These are phyloP conservation scores for Fonsecaea pugnacius DNA, from an alignment of 2,329 filamentous ascomycete species.

Conservation along the genomic window DNA sequence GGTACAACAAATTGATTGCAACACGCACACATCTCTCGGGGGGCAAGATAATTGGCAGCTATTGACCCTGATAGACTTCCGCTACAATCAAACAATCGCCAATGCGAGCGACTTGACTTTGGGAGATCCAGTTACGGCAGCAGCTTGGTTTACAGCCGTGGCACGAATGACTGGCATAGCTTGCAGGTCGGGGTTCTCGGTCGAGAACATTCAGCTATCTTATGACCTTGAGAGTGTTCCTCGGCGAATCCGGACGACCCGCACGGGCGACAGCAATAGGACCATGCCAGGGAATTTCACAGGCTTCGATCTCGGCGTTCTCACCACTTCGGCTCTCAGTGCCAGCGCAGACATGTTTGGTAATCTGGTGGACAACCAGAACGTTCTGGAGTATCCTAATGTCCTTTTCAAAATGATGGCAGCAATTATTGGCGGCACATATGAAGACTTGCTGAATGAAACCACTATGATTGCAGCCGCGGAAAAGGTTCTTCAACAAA, in stretches of 20 bases:
- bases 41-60: conserved; percentile 25
- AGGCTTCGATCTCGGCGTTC: conserved; percentile 15
- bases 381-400: conserved; percentile 26
- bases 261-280: background rate
- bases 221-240: conserved; percentile 5
- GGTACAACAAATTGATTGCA: conserved; percentile 24
- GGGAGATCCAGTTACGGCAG: conserved; percentile 2
- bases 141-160: conserved; percentile 11
- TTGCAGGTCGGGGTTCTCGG: conserved; percentile 5
- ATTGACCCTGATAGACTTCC: conserved; percentile 22
- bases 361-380: conserved; percentile 5
- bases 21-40: background rate
- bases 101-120: background rate
- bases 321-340: conserved; percentile 14
- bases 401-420: conserved; percentile 33
- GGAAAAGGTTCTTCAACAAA: conserved; percentile 14
- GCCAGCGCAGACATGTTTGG: conserved; percentile 29
- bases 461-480: conserved; percentile 17
- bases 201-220: conserved; percentile 9
- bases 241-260: background rate
- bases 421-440: conserved; percentile 13
- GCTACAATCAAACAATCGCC: conserved; percentile 19
- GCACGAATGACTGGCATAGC: conserved; percentile 1
- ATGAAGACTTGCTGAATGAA: conserved; percentile 27
- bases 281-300: conserved; percentile 6